A percentile compares a stretch with the other conserved stretches of the same genome.
Evolutionary conservation across 371 early-diverging fungal species (phyloP).

Genomic region (Saksenaea oblongispora): DNA sequence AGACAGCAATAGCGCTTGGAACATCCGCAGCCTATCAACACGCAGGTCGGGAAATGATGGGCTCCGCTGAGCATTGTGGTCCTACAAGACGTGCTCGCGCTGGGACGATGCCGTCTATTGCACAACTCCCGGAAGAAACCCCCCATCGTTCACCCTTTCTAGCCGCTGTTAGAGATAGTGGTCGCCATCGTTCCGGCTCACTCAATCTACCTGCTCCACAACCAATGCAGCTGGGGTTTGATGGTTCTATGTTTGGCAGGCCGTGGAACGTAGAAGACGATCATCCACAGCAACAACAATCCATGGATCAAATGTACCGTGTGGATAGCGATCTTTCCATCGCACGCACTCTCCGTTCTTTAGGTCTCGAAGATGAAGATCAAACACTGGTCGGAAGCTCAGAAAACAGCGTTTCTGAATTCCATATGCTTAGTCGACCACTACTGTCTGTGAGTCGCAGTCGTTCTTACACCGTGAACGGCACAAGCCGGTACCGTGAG

Average conservation of each 20-base stretch:
- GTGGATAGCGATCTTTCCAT: constrained; percentile 66
- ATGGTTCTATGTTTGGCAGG: constrained; percentile 63
- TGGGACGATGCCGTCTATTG: constrained; percentile 77
- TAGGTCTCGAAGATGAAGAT: constrained; percentile 73
- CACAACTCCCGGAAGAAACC: constrained; percentile 41
- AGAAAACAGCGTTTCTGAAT: constrained; percentile 20
- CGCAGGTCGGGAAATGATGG: constrained; percentile 6
- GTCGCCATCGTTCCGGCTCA: constrained; percentile 57
- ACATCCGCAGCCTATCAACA: constrained; percentile 17
- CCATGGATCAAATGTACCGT: constrained; percentile 58
- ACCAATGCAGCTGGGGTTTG: constrained; percentile 60
- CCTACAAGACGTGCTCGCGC: constrained; percentile 67
- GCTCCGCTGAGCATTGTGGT: constrained; percentile 6
- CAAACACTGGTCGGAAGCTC: constrained; percentile 4
- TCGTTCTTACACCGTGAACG: constrained; percentile 77
- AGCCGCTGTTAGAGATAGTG: constrained; percentile 12
- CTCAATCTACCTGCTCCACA: constrained; percentile 59
- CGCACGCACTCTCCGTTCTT: constrained; percentile 72
- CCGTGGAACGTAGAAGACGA: constrained; percentile 53
- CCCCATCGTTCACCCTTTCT: constrained; percentile 30
- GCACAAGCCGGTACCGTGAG: constrained; percentile 59
- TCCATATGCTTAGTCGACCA: constrained; percentile 39
- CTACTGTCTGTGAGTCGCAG: constrained; percentile 55
- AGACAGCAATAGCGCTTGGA: constrained; percentile 14
- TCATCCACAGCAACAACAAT: constrained; percentile 32